Conservation (phyloP, 768 basidiomycete species). For the Leccinum ochraceum region DNA sequence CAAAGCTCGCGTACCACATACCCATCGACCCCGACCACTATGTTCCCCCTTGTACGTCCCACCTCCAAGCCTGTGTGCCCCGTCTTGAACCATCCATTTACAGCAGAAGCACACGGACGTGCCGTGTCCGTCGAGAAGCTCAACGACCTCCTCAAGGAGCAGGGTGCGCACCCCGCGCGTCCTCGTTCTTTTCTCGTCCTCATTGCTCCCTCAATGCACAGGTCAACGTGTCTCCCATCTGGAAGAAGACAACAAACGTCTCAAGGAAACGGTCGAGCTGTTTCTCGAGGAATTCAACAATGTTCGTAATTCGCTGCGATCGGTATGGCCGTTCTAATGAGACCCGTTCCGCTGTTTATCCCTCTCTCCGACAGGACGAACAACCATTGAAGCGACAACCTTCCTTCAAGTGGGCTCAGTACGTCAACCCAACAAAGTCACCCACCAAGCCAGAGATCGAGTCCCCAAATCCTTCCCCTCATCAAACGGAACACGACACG, state of each 20-base stretch:
- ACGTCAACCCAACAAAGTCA: constrained; percentile 72
- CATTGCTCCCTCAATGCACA: constrained; percentile 32
- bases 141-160: constrained; percentile 66
- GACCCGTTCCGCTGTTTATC: constrained; percentile 12
- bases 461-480: constrained; percentile 80
- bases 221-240: constrained; percentile 67
- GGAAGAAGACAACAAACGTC: constrained; percentile 76
- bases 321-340: constrained; percentile 14
- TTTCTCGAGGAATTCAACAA: constrained; percentile 66
- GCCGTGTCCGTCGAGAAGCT: constrained; percentile 65
- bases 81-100: background rate
- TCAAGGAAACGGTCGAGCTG: constrained; percentile 61
- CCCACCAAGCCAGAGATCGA: constrained; percentile 77
- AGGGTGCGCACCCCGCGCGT: constrained; percentile 49
- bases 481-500: constrained; percentile 72
- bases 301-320: constrained; percentile 38
- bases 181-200: background rate
- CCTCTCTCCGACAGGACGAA: constrained; percentile 29
- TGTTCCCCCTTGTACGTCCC: constrained; percentile 79
- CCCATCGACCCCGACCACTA: constrained; percentile 84
- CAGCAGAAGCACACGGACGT: constrained; percentile 63
- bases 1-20: constrained; percentile 83
- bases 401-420: constrained; percentile 89
- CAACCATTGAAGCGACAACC: constrained; percentile 66
- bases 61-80: background rate